Evolutionary conservation across 2,329 filamentous ascomycete genomes (phyloP).

Genomic region (Curvularia sp.): DNA sequence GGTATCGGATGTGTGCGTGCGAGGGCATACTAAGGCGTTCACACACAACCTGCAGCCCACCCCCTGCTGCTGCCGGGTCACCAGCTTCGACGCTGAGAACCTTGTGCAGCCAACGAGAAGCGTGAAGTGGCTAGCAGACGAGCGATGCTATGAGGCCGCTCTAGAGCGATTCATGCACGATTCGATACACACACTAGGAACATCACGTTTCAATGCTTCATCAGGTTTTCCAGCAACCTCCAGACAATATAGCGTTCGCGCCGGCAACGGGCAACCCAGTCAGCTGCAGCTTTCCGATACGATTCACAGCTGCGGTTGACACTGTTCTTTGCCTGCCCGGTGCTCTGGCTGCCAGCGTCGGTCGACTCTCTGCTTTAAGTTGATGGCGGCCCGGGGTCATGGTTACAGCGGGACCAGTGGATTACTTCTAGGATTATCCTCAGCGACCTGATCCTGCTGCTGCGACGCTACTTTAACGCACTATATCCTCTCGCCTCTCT

Average conservation of each 20-base stretch:
- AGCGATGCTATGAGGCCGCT: conserved; percentile 27
- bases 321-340: conserved; percentile 38
- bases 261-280: conserved; percentile 40
- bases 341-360: conserved; percentile 37
- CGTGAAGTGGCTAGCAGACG: conserved; percentile 24
- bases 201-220: conserved; percentile 36
- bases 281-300: conserved; percentile 36
- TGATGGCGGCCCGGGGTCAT: conserved; percentile 39
- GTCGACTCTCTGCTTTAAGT: conserved; percentile 42
- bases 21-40: conserved; percentile 6
- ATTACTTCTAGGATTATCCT: conserved; percentile 40
- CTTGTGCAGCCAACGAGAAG: conserved; percentile 36
- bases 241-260: conserved; percentile 42
- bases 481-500: conserved; percentile 40
- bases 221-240: conserved; percentile 34
- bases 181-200: conserved; percentile 29
- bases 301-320: conserved; percentile 34
- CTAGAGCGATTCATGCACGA: conserved; percentile 36
- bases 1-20: conserved; percentile 30
- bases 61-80: conserved; percentile 36
- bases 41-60: conserved; percentile 25
- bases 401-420: conserved; percentile 34
- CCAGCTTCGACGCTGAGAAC: conserved; percentile 28
- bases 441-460: conserved; percentile 36
- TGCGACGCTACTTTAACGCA: conserved; percentile 45